Evolutionary conservation across 768 basidiomycete species (phyloP), one percentile per base, ranked within the genome.

Genomic region (Hysterangium stoloniferum): DNA sequence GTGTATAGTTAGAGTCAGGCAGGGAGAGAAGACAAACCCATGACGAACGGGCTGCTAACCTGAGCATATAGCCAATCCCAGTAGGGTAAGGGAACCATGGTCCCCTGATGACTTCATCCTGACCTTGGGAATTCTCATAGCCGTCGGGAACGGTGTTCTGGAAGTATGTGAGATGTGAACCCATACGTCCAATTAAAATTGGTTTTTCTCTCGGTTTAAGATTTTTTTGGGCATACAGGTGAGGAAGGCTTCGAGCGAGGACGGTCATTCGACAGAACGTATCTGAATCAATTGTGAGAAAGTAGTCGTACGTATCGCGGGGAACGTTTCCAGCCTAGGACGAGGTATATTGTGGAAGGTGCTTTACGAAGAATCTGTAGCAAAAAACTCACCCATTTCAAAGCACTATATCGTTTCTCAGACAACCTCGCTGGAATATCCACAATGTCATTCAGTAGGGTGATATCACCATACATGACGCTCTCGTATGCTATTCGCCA

Each of bases 201-300:
- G 27, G 5, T 13, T 46, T 29, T 31, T 11, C 2, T 38, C 45
- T 28, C 20, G 45, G 45, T 4, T 34, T 13, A 46, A 34, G 13
- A 13, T 34, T 28, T 29, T 46, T 34, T 11, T 20, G 19, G 20
- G 24, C n/a, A 13, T 25, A 34, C 4, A 29, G 24, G 12, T 22
- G 25, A 32, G 27, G 45, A 34, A 46, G 45, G 13, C 45, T 22
- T 9, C 32, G 28, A 31, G 45, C 27, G 13, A 46, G 20, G 12
- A 20, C 12, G 9, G 19, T 20, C 8, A 46, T 25, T 11, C 45
- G 45, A 31, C 25, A 6, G 24, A 46, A 46, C 2, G 45, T 46
- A 34, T 46, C 45, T 13, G 45, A 29, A 29, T 46, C 45, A 12
- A 46, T 33, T 7, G 15, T 46, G 24, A 46, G 25, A 20, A 46